Evolutionary conservation across 2,329 filamentous ascomycete species (phyloP).

Genomic region (Cryoendolithus antarcticus): DNA sequence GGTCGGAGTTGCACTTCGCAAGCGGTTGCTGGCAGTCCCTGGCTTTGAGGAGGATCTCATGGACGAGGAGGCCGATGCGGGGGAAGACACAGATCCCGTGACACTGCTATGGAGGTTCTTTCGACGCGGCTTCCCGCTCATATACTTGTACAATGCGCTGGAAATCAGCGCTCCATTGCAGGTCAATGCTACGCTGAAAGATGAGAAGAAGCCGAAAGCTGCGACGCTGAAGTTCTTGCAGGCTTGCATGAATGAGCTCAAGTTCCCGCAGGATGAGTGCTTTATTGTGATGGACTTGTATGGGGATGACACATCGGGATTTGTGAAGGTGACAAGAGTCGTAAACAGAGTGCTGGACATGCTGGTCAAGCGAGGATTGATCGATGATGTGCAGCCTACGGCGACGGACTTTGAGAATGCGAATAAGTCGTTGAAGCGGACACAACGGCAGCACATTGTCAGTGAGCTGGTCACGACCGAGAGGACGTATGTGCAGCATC

Average conservation of each 20-base stretch:
- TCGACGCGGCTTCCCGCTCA: slow-evolving; percentile 67
- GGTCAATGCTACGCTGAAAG: slow-evolving; percentile 38
- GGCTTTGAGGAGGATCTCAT: slow-evolving; percentile 65
- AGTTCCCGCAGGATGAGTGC: slow-evolving; percentile 66
- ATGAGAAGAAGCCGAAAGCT: slow-evolving; percentile 69
- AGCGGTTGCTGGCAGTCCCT: slow-evolving; percentile 70
- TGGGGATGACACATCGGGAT: slow-evolving; percentile 89
- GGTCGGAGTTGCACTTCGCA: slow-evolving; percentile 77
- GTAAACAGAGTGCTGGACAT: slow-evolving; percentile 87
- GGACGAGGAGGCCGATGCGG: slow-evolving; percentile 58
- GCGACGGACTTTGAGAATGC: slow-evolving; percentile 43
- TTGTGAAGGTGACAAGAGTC: slow-evolving; percentile 90
- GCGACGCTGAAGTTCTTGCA: slow-evolving; percentile 88
- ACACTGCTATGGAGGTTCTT: slow-evolving; percentile 84
- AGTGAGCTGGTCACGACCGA: slow-evolving; percentile 89
- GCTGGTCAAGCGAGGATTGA: slow-evolving; percentile 63
- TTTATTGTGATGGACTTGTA: slow-evolving; percentile 89
- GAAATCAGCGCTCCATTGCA: slow-evolving; percentile 54
- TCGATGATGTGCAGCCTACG: slow-evolving; percentile 44
- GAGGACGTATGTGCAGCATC: slow-evolving; percentile 92
- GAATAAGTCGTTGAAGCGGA: slow-evolving; percentile 39
- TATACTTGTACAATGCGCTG: slow-evolving; percentile 80
- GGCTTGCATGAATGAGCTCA: slow-evolving; percentile 71
- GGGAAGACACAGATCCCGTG: slow-evolving; percentile 64
- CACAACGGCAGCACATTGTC: slow-evolving; percentile 76